Evolutionary conservation across 768 basidiomycete species (phyloP), one percentile per base, ranked within the genome.

Genomic region (Macrolepiota fuliginosa): DNA sequence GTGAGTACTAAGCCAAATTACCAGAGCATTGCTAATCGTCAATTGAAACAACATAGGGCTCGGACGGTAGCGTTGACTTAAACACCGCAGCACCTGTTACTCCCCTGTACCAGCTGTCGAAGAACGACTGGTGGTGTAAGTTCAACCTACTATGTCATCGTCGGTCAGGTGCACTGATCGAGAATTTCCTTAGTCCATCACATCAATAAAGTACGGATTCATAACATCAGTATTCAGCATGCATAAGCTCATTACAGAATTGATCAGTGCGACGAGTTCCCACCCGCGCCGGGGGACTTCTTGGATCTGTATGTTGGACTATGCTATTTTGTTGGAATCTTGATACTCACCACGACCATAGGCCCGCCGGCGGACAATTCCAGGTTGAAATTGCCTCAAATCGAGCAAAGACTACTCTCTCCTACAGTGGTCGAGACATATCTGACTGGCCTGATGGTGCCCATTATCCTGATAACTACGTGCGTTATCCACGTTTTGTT

Each of bases 311-410:
- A 45, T 63, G 79, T 70, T 13, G 24, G 29, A 15, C 22, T 37
- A 29, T 2, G 15, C 1, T n/a, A 36, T 2, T 46, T 25, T n/a
- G 51, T 35, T 39, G 37, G 51, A 42, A 2, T 12, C 22, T 3
- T 40, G 3, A 27, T 62, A 57, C 40, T 27, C 29, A 24, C 22
- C 1, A 29, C 12, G 7, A 17, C 12, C 15, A 46, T 61, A 82
- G 83, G 11, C 83, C 83, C 7, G 83, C 80, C 2, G 82, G 82
- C 37, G 71, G 74, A 42, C 70, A 72, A 40, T 83, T 84, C 67
- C 76, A 74, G 1, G 76, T 83, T 19, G 82, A 84, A 66, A 73
- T 84, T 27, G 78, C 79, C 4, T 72, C 76, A 7, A 83, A 85
- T 68, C 78, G 79, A 12, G 83, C 76, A 32, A 71, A 77, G 63